A percentile compares a stretch with the other conserved stretches of the same genome.
Conservation (phyloP, 2,329 filamentous ascomycete genomes). For the Colletotrichum sansevieriae region DNA sequence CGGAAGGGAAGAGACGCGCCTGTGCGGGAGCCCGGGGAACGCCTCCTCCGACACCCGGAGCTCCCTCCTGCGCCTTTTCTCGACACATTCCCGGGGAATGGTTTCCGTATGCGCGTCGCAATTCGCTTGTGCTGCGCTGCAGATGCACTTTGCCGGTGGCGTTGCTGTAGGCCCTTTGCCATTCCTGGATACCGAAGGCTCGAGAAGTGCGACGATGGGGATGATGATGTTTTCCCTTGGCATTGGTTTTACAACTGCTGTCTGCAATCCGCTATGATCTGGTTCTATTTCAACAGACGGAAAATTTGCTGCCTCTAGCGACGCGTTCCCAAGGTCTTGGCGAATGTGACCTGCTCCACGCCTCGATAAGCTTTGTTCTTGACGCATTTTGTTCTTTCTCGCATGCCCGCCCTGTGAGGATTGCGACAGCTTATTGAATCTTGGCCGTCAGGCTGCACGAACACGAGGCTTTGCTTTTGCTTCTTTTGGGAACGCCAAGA, state of each 20-base stretch:
- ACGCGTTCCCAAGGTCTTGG: background rate
- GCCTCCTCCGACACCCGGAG: constrained; percentile 12
- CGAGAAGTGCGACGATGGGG: background rate
- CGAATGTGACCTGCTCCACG: background rate
- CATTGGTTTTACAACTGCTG: constrained; percentile 7
- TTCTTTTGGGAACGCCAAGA: background rate
- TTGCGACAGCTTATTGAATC: too few species aligned
- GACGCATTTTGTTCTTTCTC: too few species aligned
- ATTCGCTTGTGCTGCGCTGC: too few species aligned
- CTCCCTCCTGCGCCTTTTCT: constrained; percentile 4
- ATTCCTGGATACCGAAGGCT: background rate
- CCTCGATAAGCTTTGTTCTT: too few species aligned
- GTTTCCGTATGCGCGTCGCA: background rate
- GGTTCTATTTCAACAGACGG: background rate
- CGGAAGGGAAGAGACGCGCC: background rate
- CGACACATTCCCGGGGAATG: constrained; percentile 18
- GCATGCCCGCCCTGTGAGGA: too few species aligned
- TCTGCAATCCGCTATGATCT: background rate
- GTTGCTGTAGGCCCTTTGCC: background rate
- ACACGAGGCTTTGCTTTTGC: too few species aligned
- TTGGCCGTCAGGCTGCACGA: too few species aligned
- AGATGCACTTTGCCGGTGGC: background rate
- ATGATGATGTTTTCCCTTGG: constrained; percentile 15
- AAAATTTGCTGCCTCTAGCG: background rate
- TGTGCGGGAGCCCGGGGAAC: background rate